Evolutionary conservation across 768 basidiomycete genomes (phyloP).

Genomic region (Trametes punicea): DNA sequence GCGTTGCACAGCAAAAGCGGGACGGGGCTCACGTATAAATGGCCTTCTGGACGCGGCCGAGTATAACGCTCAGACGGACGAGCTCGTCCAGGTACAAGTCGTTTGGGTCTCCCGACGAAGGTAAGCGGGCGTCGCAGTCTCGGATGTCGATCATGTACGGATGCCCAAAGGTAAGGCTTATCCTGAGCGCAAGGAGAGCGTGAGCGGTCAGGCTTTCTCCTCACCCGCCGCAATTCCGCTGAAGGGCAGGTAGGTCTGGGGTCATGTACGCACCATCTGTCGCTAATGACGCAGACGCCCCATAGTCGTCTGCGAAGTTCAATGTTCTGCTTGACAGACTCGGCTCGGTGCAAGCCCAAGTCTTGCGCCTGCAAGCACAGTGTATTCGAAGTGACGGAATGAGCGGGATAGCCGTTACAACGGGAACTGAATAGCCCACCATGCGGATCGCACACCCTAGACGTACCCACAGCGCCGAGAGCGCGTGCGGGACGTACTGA

Average conservation of each 20-base stretch:
- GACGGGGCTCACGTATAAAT: constrained; percentile 70
- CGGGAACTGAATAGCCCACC: constrained; percentile 47
- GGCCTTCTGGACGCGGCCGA: constrained; percentile 88
- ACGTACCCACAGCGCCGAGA: constrained; percentile 84
- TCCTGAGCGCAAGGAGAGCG: constrained; percentile 44
- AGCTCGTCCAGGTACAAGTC: constrained; percentile 88
- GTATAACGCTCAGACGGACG: constrained; percentile 84
- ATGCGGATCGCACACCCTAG: constrained; percentile 89
- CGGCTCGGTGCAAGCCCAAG: constrained; percentile 90
- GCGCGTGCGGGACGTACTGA: constrained; percentile 78
- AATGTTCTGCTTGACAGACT: constrained; percentile 78
- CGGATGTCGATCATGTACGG: constrained; percentile 96
- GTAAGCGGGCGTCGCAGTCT: constrained; percentile 93
- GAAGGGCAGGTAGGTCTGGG: background rate
- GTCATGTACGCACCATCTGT: constrained; percentile 69
- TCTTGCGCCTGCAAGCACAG: constrained; percentile 76
- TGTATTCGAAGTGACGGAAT: constrained; percentile 9
- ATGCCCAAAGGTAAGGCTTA: constrained; percentile 85
- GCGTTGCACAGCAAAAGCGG: background rate
- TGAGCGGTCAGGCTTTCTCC: background rate
- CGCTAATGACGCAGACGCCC: constrained; percentile 92
- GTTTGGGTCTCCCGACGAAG: constrained; percentile 78
- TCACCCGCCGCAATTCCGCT: background rate
- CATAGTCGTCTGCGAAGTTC: constrained; percentile 88
- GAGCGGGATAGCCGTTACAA: constrained; percentile 1